Percentiles rank a stretch among this genome's conserved stretches.
Evolutionary conservation across 2,329 filamentous ascomycete species (phyloP).

Genomic region (Alternaria triticina): DNA sequence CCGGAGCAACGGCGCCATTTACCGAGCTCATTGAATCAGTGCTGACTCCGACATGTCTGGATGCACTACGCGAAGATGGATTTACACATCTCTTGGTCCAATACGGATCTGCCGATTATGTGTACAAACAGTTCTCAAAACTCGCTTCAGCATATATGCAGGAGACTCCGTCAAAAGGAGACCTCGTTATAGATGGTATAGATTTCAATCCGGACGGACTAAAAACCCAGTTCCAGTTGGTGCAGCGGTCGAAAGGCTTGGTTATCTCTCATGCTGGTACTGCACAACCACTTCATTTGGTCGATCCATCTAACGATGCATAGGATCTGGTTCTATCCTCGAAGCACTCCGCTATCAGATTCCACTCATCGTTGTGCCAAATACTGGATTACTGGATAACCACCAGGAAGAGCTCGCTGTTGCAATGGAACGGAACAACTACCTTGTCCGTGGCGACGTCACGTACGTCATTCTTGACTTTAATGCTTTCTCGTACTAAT

Average conservation of each 20-base stretch:
- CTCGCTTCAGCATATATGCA: constrained; percentile 23
- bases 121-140: constrained; percentile 54
- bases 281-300: constrained; percentile 18
- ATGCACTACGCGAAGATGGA: constrained; percentile 61
- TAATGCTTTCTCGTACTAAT: too few relatives aligned
- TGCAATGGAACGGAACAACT: constrained; percentile 75
- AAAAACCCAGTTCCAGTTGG: constrained; percentile 62
- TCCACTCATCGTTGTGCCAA: constrained; percentile 88
- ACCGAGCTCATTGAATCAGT: constrained; percentile 70
- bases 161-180: constrained; percentile 8
- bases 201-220: constrained; percentile 69
- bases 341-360: constrained; percentile 77
- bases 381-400: constrained; percentile 80
- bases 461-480: too few relatives aligned
- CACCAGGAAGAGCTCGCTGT: constrained; percentile 88
- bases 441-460: constrained; percentile 76
- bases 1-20: constrained; percentile 91
- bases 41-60: constrained; percentile 67
- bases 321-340: constrained; percentile 88
- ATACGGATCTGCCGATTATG: constrained; percentile 70
- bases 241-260: constrained; percentile 67
- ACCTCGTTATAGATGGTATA: constrained; percentile 63
- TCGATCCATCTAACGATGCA: constrained; percentile 1
- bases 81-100: constrained; percentile 81
- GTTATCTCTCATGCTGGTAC: constrained; percentile 90